Base-by-base conservation (phyloP, 148 eudicot genomes). In the Suaeda aralocaspica region DNA sequence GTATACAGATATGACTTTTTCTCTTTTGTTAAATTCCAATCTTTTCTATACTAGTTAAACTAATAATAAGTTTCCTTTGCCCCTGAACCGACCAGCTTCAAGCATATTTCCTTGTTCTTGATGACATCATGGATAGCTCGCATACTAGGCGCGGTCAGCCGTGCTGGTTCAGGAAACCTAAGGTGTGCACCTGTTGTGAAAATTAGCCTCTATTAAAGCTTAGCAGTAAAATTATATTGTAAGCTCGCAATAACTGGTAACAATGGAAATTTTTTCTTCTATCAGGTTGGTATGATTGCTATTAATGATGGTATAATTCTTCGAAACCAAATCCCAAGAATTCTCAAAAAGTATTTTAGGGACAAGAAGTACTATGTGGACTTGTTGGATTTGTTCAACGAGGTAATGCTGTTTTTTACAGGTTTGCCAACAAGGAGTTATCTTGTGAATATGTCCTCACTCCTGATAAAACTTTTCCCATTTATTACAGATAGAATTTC, bases 211-310 rank as follows among this genome's bases (percentile, higher is more conserved):
- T 9, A 30, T 39, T 9, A 24, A 21, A 53, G 19, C 18, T 14
- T 12, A n/a, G 36, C 30, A n/a, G 50, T 25, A 8, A 7, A 11
- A 5, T 36, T 18, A 18, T 7, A 56, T 58, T 30, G 11, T 59
- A 19, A 11, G 49, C 55, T 15, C 50, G 36, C 45, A 24, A 71
- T 44, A 22, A n/a, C 44, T 14, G 53, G 52, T 28, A 34, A 39
- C 9, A 69, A 36, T 45, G 8, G 46, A n/a, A 26, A 2, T 0
- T 51, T 55, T 56, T 0, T 72, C 15, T 2, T 59, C 41, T 73
- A 31, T 31, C 71, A 93, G 98, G 96, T 95, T 79, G 99, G 99
- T 49, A 77, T 95, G 88, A 89, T 95, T 73, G 99, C 99, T 73
- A 79, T 74, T 21, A 95, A 95, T 76, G 97, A 95, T 69, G 99